Conservation (phyloP, 2,329 filamentous ascomycete genomes). For the Colletotrichum limetticola region DNA sequence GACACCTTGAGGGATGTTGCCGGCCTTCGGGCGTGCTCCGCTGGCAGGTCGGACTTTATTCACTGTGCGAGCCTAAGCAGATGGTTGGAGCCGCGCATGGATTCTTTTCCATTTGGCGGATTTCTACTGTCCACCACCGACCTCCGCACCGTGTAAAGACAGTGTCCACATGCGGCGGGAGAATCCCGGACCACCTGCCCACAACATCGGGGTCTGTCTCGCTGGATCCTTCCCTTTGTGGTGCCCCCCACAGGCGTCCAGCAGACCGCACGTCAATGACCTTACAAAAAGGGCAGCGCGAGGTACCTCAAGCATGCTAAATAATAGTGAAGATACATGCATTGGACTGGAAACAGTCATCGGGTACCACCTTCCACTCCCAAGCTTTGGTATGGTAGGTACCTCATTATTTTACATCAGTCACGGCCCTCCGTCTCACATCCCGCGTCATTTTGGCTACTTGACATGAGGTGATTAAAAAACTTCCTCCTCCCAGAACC, state of each 20-base stretch:
- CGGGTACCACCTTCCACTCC: background rate
- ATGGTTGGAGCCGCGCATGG: background rate
- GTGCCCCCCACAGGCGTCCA: background rate
- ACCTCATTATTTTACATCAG: background rate
- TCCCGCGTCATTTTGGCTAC: slow-evolving; percentile 21
- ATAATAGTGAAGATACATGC: background rate
- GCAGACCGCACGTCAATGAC: background rate
- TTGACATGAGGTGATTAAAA: slow-evolving; percentile 9
- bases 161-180: background rate
- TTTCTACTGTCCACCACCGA: background rate
- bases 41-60: background rate
- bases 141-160: background rate
- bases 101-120: background rate
- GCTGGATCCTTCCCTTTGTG: slow-evolving; percentile 4
- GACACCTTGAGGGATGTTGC: background rate
- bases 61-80: slow-evolving; percentile 7
- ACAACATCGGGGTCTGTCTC: background rate
- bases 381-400: background rate
- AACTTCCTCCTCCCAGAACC: slow-evolving; percentile 13
- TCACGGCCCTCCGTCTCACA: slow-evolving; percentile 11
- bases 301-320: background rate
- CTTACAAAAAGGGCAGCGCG: background rate
- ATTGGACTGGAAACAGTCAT: background rate
- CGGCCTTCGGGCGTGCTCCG: slow-evolving; percentile 20
- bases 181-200: slow-evolving; percentile 5